A percentile compares a stretch with the other conserved stretches of the same genome.
Evolutionary conservation across 2,329 filamentous ascomycete species (phyloP).

Genomic region (Kalmusia sp.): DNA sequence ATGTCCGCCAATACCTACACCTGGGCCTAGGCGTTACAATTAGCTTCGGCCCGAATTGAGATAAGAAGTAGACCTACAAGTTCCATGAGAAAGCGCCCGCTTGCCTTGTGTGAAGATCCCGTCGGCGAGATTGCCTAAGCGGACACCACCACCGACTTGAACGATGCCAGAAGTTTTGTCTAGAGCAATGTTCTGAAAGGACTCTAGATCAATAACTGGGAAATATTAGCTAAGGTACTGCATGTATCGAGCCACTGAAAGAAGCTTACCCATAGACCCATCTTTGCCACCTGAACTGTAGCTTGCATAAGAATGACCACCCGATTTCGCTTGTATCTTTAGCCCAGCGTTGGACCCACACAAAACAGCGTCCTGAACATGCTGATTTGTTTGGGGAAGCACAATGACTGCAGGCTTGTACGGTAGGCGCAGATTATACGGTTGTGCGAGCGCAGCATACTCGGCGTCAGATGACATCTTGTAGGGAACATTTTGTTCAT

Average conservation of each 20-base stretch:
- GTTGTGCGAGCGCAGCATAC: conserved; percentile 36
- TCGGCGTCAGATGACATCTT: conserved; percentile 57
- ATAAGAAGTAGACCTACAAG: background rate
- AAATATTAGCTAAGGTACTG: background rate
- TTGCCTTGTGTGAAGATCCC: conserved; percentile 4
- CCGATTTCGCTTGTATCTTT: conserved; percentile 68
- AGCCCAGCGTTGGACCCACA: conserved; percentile 60
- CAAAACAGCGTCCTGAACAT: conserved; percentile 64
- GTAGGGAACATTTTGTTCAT: conserved; percentile 43
- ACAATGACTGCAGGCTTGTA: conserved; percentile 64
- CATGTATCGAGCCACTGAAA: background rate
- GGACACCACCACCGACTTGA: conserved; percentile 57
- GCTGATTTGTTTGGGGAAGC: conserved; percentile 59
- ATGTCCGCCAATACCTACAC: conserved; percentile 46
- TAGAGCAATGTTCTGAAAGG: conserved; percentile 53
- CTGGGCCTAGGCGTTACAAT: conserved; percentile 39
- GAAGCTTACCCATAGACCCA: conserved; percentile 32
- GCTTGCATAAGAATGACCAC: conserved; percentile 69
- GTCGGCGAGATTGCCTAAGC: conserved; percentile 47
- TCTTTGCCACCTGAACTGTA: conserved; percentile 59
- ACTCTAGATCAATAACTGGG: conserved; percentile 53
- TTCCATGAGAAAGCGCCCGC: conserved; percentile 6
- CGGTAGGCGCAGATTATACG: conserved; percentile 45
- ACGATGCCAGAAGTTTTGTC: conserved; percentile 51
- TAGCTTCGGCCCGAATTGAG: too few relatives aligned